Evolutionary conservation across 1,139 yeast genomes (phyloP), one percentile per base, ranked within the genome.

Genomic region (Suhomyces chickasaworum): DNA sequence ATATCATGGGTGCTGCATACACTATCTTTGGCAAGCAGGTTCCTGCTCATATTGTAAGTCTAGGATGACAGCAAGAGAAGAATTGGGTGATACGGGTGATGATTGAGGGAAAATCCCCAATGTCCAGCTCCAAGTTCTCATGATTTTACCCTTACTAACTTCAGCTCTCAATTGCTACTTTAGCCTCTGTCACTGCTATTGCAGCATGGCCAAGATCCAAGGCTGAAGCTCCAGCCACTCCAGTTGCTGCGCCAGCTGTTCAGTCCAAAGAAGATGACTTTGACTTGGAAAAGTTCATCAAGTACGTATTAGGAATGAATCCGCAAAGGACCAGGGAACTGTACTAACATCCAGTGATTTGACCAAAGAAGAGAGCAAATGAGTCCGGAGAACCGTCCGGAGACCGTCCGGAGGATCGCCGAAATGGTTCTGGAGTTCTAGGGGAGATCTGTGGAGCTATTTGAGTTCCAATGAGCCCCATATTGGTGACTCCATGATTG

Each of bases 11-110:
- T 60, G 75, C 81, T 47, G 78, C 82, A 55, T 84, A 84, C 64
- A 75, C 77, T 49, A 79, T 84, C 54, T 72, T 83, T 38, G 89
- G 89, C 45, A 81, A 65, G 64, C 78, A 78, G 58, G 84, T 84
- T 51, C 86, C 81, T 49, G 73, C 89, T 45, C 87, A 83, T 61
- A 67, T 78, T 61, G 85, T 81, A 75, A 42, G 85, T 78, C 43
- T 27, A 7, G 13, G 3, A 7, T 15, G 33, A 7, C 9, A 7
- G 6, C n/a, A 8, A 29, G 23, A 18, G 17, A 18, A 16, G 25
- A 23, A 10, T 29, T 27, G 34, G 1, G 8, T 20, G 18, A 13
- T 18, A 21, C 12, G 10, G 37, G 6, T 4, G 4, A 5, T 23
- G 25, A 35, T 35, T 35, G 37, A 21, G 20, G 9, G 9, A 29